Base-by-base conservation (phyloP, 2,329 filamentous ascomycete genomes). In the Aphanocladium album region DNA sequence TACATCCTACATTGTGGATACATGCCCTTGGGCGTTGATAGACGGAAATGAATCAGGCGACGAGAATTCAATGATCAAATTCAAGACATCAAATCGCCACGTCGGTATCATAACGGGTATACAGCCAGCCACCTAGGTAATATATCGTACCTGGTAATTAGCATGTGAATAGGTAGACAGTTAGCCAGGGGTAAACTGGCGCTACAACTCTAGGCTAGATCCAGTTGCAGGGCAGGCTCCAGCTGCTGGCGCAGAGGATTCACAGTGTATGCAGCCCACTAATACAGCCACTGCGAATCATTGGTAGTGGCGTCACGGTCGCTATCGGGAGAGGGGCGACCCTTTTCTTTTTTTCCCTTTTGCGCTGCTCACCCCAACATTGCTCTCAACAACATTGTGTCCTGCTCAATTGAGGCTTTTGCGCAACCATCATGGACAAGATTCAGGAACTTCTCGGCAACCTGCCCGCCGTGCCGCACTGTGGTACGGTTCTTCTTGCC, bases 401-500 rank as follows among this genome's bases (percentile, higher is more conserved):
- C 23, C 46, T 50, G 35, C 55, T 25, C 35, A 57, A 21, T 30
- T 19, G 19, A 21, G 16, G 16, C 14, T 21, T 11, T 30, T 50
- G 55, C 55, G n/a, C 55, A 33, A 45, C n/a, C 46, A 27, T 39
- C 33, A 63, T 63, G 62, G 60, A 63, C 27, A 52, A 57, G 35
- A 41, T 76, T 19, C 66, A 67, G 25, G 65, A 75, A 8, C 58
- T 70, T n/a, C 66, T 78, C 64, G 71, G 62, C 33, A 65, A 71
- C 7, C 21, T 50, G 25, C 52, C 59, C 11, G 41, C 55, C 14
- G 67, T 83, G 37, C 82, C 82, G 37, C 76, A 76, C 64, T 66
- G 72, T 33, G 73, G 77, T 17, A 76, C 80, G 63, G 76, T 77
- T 69, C 76, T 74, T 21, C 71, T 85, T 52, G 79, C 80, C 53